phyloP scores from a whole-genome alignment of 106 monocot species.

The Posidonia australis region DNA sequence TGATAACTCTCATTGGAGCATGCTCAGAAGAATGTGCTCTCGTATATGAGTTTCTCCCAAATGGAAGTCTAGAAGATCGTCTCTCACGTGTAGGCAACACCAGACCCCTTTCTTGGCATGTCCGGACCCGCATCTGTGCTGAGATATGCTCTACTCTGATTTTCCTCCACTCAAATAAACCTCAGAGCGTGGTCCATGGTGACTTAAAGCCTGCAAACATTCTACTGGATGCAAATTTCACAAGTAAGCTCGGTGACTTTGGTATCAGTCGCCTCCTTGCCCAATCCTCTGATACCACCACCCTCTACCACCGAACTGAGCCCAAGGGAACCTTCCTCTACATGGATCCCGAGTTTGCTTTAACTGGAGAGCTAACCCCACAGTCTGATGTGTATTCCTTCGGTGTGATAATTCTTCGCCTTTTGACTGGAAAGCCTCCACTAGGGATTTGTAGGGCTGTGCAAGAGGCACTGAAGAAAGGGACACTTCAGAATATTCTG shows the following conservation, averaged over 20 bases:
- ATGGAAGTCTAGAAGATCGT: conserved; percentile 61
- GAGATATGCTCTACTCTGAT: conserved; percentile 72
- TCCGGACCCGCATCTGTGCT: conserved; percentile 31
- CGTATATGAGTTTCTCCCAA: conserved; percentile 47
- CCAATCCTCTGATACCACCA: conserved; percentile 1
- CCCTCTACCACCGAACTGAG: conserved; percentile 5
- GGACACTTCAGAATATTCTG: conserved; percentile 6
- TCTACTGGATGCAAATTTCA: conserved; percentile 23
- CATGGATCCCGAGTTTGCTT: conserved; percentile 21
- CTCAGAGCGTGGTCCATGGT: conserved; percentile 21
- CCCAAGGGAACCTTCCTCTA: conserved; percentile 17
- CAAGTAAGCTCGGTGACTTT: conserved; percentile 22
- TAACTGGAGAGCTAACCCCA: conserved; percentile 13
- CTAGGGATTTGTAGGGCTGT: conserved; percentile 15
- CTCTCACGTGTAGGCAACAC: conserved; percentile 29
- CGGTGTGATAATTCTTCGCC: conserved; percentile 24
- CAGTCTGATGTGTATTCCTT: conserved; percentile 23
- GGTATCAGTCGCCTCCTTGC: conserved; percentile 12
- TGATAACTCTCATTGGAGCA: conserved; percentile 58
- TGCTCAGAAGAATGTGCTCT: conserved; percentile 46
- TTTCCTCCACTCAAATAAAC: conserved; percentile 21
- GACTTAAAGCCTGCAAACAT: conserved; percentile 29
- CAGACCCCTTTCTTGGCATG: conserved; percentile 48
- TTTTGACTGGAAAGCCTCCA: conserved; percentile 14
- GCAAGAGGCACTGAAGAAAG: conserved; percentile 14